Base-by-base conservation (phyloP, 768 basidiomycete genomes). In the Lactarius hengduanensis region DNA sequence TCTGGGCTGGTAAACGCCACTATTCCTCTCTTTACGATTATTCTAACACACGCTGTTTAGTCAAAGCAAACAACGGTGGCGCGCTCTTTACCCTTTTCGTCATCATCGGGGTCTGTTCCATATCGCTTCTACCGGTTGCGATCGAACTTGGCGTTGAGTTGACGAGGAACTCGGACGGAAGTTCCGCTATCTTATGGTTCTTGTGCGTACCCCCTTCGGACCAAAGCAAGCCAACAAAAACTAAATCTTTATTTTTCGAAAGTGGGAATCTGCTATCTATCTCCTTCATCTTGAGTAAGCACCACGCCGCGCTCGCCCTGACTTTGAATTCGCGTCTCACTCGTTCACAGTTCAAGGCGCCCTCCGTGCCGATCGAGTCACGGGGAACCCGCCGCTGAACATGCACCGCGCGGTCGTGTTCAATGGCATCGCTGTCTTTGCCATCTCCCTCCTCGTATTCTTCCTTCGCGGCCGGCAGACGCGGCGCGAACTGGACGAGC, bases 131-230 rank as follows among this genome's bases (percentile, higher is more conserved):
- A 2, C 91, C 92, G 1, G 81, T 94, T 36, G 86, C 80, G 1
- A 78, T 95, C 63, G 92, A 95, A 73, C 83, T 95, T 26, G 88
- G 83, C 16, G 89, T 87, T 45, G 93, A 95, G 74, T 73, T 94
- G 26, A 92, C 92, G 8, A 81, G 90, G 64, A 92, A 91, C 72
- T 84, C 91, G 1, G 90, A 92, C 64, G 86, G 84, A 1, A 92
- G 90, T 66, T 82, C 91, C 0, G 88, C 91, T 0, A 73, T 92
- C 32, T 72, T 94, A 28, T 94, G 92, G 91, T 87, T 86, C 76
- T 77, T 79, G 88, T 91, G 73, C 64, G 87, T 80, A 18, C 20
- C 13, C 13, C 26, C 11, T 26, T 26, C 50, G 4, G 36, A 53
- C 26, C 11, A 22, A 53, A 26, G 15, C 13, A 53, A 26, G 15